phyloP scores from a whole-genome alignment of 2,329 filamentous ascomycete genomes.

The Didymella glomerata region DNA sequence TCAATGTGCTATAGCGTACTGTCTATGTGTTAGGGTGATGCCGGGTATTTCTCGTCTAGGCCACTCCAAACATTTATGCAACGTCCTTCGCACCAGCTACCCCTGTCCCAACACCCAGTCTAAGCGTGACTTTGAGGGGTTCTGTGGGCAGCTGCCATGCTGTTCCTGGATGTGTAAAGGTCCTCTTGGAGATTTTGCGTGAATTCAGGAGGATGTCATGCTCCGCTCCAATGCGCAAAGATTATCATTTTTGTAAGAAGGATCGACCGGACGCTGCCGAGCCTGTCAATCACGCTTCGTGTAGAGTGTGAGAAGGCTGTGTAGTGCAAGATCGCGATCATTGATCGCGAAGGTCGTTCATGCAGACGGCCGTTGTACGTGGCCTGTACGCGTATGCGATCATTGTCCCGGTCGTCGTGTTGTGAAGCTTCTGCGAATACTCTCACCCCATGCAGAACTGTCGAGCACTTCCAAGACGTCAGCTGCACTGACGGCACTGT shows the following conservation, averaged over 20 bases:
- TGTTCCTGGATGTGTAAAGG: slow-evolving; percentile 14
- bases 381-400: slow-evolving; percentile 1
- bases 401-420: slow-evolving; percentile 55
- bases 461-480: slow-evolving; percentile 86
- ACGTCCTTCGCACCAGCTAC: slow-evolving; percentile 36
- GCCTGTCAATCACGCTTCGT: slow-evolving; percentile 13
- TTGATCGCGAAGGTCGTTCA: background rate
- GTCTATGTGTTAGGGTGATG: slow-evolving; percentile 25
- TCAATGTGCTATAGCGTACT: slow-evolving; percentile 16
- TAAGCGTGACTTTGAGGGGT: slow-evolving; percentile 22
- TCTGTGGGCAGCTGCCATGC: slow-evolving; percentile 12
- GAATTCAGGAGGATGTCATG: slow-evolving; percentile 6
- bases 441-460: slow-evolving; percentile 92
- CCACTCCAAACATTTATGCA: slow-evolving; percentile 46
- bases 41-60: slow-evolving; percentile 25
- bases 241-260: background rate
- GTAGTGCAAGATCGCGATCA: background rate
- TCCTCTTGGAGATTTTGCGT: slow-evolving; percentile 3
- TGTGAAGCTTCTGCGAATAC: slow-evolving; percentile 87
- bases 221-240: slow-evolving; percentile 8
- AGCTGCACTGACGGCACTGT: slow-evolving; percentile 75
- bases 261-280: slow-evolving; percentile 18
- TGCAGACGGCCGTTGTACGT: background rate
- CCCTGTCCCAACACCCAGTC: slow-evolving; percentile 34
- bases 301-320: slow-evolving; percentile 6